Conservation (phyloP, 2,329 filamentous ascomycete species). For the Calonectria montana region DNA sequence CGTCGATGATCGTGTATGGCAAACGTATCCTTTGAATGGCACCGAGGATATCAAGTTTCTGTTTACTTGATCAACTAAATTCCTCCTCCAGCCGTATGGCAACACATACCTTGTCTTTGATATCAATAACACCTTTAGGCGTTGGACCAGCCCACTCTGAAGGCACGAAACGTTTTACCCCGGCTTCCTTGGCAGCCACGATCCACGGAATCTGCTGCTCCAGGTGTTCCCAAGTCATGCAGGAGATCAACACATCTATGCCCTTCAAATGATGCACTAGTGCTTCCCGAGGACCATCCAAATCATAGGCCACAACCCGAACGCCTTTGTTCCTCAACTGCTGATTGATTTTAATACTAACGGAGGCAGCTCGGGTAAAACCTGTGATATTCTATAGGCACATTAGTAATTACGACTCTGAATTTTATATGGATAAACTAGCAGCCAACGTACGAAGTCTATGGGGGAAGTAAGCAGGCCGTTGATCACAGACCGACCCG, state of each 20-base stretch:
- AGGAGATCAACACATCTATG: background rate
- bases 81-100: background rate
- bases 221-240: background rate
- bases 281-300: background rate
- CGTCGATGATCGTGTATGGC: background rate
- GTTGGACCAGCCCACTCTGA: background rate
- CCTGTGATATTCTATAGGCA: background rate
- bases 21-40: background rate
- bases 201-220: background rate
- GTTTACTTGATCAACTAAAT: background rate
- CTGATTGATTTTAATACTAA: background rate
- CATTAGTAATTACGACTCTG: background rate
- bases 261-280: background rate
- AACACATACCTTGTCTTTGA: background rate
- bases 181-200: background rate
- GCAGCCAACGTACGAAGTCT: background rate
- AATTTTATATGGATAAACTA: too few relatives aligned
- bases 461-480: background rate
- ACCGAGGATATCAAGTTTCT: background rate
- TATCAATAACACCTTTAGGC: background rate
- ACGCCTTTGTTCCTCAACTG: background rate
- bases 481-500: background rate
- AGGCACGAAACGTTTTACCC: background rate
- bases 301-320: background rate
- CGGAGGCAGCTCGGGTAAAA: background rate